Evolutionary conservation across 768 basidiomycete genomes (phyloP).

Genomic region (Phylloporus rhodoxanthus): DNA sequence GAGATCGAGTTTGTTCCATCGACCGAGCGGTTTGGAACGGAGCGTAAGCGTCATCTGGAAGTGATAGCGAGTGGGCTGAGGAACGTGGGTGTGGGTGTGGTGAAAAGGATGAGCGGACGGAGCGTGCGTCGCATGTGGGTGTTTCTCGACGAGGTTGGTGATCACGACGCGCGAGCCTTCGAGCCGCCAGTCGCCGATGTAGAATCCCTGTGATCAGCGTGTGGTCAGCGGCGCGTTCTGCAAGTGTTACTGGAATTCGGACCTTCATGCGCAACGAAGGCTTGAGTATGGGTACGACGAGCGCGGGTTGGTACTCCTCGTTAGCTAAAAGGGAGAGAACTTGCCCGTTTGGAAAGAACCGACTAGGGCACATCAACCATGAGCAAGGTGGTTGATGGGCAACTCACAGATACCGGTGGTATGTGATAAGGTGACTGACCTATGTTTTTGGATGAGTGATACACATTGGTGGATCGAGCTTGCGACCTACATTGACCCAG

Average conservation of each 20-base stretch:
- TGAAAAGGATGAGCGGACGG: conserved; percentile 6
- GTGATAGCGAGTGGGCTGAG: conserved; percentile 43
- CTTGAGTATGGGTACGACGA: conserved; percentile 71
- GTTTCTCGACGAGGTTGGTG: conserved; percentile 55
- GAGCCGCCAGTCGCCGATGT: conserved; percentile 69
- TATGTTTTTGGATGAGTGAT: conserved; percentile 25
- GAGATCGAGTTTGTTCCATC: conserved; percentile 80
- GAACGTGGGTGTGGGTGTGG: neutral
- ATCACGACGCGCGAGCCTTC: conserved; percentile 54
- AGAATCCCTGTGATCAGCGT: conserved; percentile 51
- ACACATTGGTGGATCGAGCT: neutral
- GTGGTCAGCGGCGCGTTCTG: neutral
- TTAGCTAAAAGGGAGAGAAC: conserved; percentile 83
- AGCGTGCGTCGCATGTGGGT: conserved; percentile 7
- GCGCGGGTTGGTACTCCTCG: conserved; percentile 63
- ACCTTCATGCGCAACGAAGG: conserved; percentile 78
- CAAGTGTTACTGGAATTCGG: neutral
- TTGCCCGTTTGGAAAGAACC: conserved; percentile 82
- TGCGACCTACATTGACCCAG: conserved; percentile 73
- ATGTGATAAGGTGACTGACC: conserved; percentile 84
- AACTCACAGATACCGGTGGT: conserved; percentile 82
- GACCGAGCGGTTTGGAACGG: conserved; percentile 66
- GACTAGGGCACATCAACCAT: conserved; percentile 37
- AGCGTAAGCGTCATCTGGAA: conserved; percentile 72
- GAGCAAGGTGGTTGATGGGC: neutral